Conservation (phyloP, 1,139 yeast genomes). For the Hanseniaspora uvarum region DNA sequence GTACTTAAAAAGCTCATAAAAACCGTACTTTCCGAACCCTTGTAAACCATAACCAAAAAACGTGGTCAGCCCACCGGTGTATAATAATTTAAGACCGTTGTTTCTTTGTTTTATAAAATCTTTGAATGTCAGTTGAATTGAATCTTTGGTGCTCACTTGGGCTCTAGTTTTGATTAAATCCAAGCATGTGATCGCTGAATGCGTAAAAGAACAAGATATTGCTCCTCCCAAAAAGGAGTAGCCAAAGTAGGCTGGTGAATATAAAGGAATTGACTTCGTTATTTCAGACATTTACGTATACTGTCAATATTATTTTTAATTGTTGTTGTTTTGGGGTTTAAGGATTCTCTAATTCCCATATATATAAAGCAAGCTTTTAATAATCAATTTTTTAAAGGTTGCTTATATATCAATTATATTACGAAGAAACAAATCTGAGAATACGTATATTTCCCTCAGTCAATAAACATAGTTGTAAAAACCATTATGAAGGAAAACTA, state of each 20-base stretch:
- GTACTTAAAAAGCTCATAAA: slow-evolving; percentile 81
- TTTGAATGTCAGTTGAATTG: background rate
- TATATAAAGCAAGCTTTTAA: background rate
- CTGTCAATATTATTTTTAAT: background rate
- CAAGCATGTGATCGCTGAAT: slow-evolving; percentile 81
- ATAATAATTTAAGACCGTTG: slow-evolving; percentile 63
- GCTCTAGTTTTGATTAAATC: slow-evolving; percentile 88
- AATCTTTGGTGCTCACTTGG: slow-evolving; percentile 55
- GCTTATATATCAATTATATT: background rate
- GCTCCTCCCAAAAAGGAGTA: slow-evolving; percentile 87
- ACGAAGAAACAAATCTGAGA: background rate
- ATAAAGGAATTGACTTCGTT: slow-evolving; percentile 31
- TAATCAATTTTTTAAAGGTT: background rate
- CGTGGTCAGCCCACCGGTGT: slow-evolving; percentile 85
- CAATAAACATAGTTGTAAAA: too few relatives aligned
- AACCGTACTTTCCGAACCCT: slow-evolving; percentile 94
- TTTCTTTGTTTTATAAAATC: slow-evolving; percentile 32
- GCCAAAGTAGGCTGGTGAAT: slow-evolving; percentile 61
- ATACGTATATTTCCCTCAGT: background rate
- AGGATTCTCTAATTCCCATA: background rate
- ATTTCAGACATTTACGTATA: background rate
- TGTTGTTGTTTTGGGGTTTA: background rate
- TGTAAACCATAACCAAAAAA: slow-evolving; percentile 83
- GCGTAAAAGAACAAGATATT: slow-evolving; percentile 89
- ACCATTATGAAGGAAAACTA: background rate